phyloP scores from a whole-genome alignment of 768 basidiomycete species.

The Macrolepiota albuminosa region DNA sequence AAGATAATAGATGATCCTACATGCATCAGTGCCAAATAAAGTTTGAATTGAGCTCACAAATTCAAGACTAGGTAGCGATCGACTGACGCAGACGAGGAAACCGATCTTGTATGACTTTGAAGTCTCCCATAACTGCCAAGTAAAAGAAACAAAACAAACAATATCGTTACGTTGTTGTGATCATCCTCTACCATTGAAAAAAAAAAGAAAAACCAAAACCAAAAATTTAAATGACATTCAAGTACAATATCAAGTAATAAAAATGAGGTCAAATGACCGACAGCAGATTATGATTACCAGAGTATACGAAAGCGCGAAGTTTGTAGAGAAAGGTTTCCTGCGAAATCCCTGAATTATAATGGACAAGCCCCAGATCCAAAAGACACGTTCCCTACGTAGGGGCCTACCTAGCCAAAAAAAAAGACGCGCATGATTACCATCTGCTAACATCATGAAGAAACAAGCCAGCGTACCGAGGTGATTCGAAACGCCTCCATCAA shows the following conservation, averaged over 20 bases:
- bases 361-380: constrained; percentile 18
- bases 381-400: constrained; percentile 25
- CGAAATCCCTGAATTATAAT: neutral
- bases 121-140: neutral
- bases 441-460: neutral
- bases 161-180: neutral
- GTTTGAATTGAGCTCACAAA: too few relatives aligned
- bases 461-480: constrained; percentile 12
- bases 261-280: neutral
- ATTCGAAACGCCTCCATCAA: constrained; percentile 16
- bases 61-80: too few relatives aligned
- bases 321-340: neutral
- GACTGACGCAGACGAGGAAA: too few relatives aligned
- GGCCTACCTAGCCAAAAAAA: constrained; percentile 21
- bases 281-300: neutral
- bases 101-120: too few relatives aligned
- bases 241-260: too few relatives aligned
- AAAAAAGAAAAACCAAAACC: too few relatives aligned
- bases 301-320: neutral
- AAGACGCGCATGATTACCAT: neutral
- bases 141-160: neutral
- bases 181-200: neutral
- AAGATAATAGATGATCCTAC: neutral
- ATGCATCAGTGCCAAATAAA: too few relatives aligned
- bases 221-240: too few relatives aligned